Percentiles rank a stretch among this genome's conserved stretches.
phyloP scores from a whole-genome alignment of 2,329 filamentous ascomycete species.

The Verticillium longisporum region DNA sequence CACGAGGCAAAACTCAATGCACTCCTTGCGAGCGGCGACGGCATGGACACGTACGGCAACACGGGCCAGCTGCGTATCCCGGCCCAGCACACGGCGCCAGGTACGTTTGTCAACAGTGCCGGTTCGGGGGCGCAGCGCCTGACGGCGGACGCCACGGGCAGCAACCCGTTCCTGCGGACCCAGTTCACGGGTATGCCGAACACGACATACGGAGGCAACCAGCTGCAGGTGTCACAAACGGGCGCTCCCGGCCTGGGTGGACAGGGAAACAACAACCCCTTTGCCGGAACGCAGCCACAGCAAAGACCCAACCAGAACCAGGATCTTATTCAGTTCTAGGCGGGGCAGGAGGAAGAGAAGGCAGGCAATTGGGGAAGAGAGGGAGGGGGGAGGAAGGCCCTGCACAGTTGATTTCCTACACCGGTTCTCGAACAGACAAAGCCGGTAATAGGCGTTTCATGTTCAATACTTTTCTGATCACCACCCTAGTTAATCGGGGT shows the following conservation, averaged over 20 bases:
- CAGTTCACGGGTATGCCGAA: conserved; percentile 75
- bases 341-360: background rate
- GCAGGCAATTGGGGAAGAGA: background rate
- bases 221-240: conserved; percentile 46
- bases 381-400: background rate
- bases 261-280: conserved; percentile 48
- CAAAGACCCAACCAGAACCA: conserved; percentile 40
- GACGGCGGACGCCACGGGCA: conserved; percentile 65
- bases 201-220: conserved; percentile 43
- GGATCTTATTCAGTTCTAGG: conserved; percentile 60
- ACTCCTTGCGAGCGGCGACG: conserved; percentile 79
- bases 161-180: conserved; percentile 81
- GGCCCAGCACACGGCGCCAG: conserved; percentile 91
- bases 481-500: background rate
- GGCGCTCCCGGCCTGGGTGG: conserved; percentile 44
- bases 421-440: background rate
- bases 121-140: conserved; percentile 71
- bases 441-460: background rate
- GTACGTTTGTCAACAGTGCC: conserved; percentile 93
- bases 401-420: background rate
- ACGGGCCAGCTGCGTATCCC: conserved; percentile 94
- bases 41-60: conserved; percentile 96
- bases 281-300: conserved; percentile 45
- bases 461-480: background rate
- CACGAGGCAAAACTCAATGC: conserved; percentile 76